Base-by-base conservation (phyloP, 805 yeast genomes). In the Ogataea minuta region DNA sequence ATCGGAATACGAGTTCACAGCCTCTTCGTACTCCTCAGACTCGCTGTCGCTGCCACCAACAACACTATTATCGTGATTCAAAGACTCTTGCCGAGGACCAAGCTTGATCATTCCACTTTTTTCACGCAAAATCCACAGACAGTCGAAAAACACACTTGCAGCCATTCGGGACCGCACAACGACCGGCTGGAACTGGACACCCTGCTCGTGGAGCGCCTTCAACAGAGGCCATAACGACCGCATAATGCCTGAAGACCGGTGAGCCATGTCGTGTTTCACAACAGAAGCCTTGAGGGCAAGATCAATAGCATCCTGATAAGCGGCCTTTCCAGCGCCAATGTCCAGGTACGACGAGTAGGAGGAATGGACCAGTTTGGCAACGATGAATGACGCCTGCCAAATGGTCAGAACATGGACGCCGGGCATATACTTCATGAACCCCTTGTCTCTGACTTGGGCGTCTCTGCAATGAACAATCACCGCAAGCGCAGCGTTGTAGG, bases 181-280 rank as follows among this genome's bases (percentile, higher is more conserved):
- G 4, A 85, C 79, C 28, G 67, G 64, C 11, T 60, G 59, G 8
- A 63, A 60, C 41, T 57, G 49, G n/a, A 61, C 60, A 24, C 54
- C 62, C 45, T 74, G 77, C 28, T 76, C 81, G 47, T 79, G 76
- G 50, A 89, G 66, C 4, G 82, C 72, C 35, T 82, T 76, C 61
- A 85, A 85, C 43, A 89, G 70, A 44, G 84, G 86, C 99, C 99
- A 91, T 69, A 89, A 81, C 56, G 89, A 89, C 54, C 84, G 76
- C 93, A 93, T 87, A 43, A 93, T 88, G 7, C 96, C 96, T 31
- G 95, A 81, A 0, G 95, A 85, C 49, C 98, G 74, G 59, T 86
- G 87, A 0, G 97, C 87, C 71, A 93, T 81, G 57, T 91, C 99
- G 63, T 90, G 93, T 53, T 88, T 88, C 52, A 87, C 68, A 20